Evolutionary conservation across 495 filamentous ascomycete genomes (phyloP), one percentile per base, ranked within the genome.

Genomic region (Lindgomyces ingoldianus): DNA sequence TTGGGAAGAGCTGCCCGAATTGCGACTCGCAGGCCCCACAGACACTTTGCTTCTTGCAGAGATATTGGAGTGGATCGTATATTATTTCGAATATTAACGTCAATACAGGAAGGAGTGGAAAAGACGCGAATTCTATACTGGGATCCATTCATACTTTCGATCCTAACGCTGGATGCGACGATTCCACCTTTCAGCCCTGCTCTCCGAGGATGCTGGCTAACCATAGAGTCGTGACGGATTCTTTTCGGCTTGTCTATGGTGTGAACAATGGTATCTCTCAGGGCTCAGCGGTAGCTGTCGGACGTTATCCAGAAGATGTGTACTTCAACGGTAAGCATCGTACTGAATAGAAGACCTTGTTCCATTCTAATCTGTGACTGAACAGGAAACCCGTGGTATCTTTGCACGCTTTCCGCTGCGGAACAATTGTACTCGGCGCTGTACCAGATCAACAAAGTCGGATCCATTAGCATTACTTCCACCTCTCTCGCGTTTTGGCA

Each of bases 371-470:
- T 22, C 29, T 44, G 24, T 10, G 19, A 14, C 44, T 4, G 14
- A 1, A 42, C 22, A 64, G 60, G 58, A 4, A 67, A 64, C 25
- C 61, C 60, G n/a, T 88, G 86, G 86, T 88, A 85, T 65, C 78
- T 90, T 9, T 77, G 78, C 64, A 89, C 85, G 1, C 74, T 87
- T 45, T 85, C 84, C 10, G 85, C 85, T 1, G 86, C 85, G 10
- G 87, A 89, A 71, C 81, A 82, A 66, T 77, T 89, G 21, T 89
- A 89, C 67, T 83, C 85, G 63, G 84, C 86, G 4, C 42, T 88
- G 4, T 83, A 84, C 58, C 82, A 86, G 53, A 87, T 84, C 83
- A 77, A 85, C 55, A 70, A 74, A 29, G 65, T 77, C 22, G 80
- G 81, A 19, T 81, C 78, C 19, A 71, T 88, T 61, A 80, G 73